These are phyloP conservation scores for Umbelopsis sp. DNA, from an alignment of 371 early-diverging fungal genomes.

Conservation along the genomic window DNA sequence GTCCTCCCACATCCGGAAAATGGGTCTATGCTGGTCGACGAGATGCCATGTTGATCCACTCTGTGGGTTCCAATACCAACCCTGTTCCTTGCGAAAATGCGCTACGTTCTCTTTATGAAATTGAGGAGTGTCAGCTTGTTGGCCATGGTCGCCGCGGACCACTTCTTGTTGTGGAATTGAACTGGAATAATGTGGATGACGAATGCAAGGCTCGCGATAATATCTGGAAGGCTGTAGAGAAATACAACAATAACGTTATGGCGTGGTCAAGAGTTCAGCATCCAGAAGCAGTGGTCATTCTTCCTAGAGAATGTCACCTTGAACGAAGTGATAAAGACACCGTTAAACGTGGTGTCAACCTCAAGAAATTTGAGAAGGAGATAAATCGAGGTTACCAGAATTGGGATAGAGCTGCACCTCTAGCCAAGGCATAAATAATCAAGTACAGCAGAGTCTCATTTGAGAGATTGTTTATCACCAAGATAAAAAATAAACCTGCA, in stretches of 20 bases:
- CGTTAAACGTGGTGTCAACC: not conserved
- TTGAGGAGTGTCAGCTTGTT: not conserved
- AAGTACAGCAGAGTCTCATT: too few species aligned
- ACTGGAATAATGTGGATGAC: not conserved
- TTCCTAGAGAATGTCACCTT: not conserved
- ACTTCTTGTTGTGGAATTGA: not conserved
- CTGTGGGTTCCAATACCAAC: not conserved
- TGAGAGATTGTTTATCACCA: too few species aligned
- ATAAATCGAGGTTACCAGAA: not conserved
- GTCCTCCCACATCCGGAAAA: not conserved
- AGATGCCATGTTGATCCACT: not conserved
- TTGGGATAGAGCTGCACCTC: not conserved
- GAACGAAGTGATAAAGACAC: not conserved
- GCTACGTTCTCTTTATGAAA: not conserved
- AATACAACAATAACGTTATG: not conserved
- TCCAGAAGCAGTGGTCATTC: not conserved
- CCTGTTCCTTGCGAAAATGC: not conserved
- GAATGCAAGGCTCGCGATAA: not conserved
- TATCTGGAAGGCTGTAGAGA: not conserved
- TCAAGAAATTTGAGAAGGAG: not conserved
- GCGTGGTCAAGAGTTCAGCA: not conserved
- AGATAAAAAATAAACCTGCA: too few species aligned
- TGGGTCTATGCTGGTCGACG: not conserved
- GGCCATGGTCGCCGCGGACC: not conserved
- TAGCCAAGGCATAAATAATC: too few species aligned